Evolutionary conservation across 2,329 filamentous ascomycete genomes (phyloP).

Genomic region (Aspergillus sojae): DNA sequence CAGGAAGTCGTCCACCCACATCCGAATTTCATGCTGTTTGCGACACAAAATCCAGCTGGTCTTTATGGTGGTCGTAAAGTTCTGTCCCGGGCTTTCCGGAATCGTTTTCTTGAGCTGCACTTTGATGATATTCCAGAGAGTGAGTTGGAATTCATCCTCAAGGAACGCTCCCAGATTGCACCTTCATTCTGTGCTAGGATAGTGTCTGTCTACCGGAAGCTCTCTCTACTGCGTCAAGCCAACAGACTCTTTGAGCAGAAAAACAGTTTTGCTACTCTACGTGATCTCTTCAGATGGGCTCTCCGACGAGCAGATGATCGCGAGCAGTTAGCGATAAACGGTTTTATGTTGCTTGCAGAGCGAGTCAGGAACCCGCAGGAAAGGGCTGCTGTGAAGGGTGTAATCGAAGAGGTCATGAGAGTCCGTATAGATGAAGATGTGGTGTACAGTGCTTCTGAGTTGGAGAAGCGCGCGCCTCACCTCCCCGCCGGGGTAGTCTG

Average conservation of each 20-base stretch:
- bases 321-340: constrained; percentile 86
- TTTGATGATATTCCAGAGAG: constrained; percentile 97
- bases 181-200: constrained; percentile 90
- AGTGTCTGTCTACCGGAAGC: constrained; percentile 88
- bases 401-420: constrained; percentile 90
- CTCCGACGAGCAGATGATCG: constrained; percentile 80
- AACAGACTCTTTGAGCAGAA: constrained; percentile 94
- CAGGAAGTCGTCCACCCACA: constrained; percentile 92
- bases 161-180: constrained; percentile 83
- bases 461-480: constrained; percentile 58
- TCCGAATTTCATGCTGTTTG: constrained; percentile 95
- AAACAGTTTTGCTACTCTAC: constrained; percentile 91
- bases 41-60: constrained; percentile 94
- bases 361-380: constrained; percentile 91
- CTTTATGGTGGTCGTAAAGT: constrained; percentile 94
- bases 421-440: constrained; percentile 73
- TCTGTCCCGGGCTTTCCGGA: constrained; percentile 91
- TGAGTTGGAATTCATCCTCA: constrained; percentile 88
- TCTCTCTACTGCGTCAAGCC: constrained; percentile 86
- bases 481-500: constrained; percentile 69
- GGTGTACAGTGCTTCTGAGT: constrained; percentile 68
- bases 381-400: constrained; percentile 76
- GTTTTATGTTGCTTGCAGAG: constrained; percentile 95
- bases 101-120: constrained; percentile 93
- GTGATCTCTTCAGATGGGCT: constrained; percentile 96